Evolutionary conservation across 2,329 filamentous ascomycete species (phyloP).

Genomic region (Biscogniauxia mediterranea): DNA sequence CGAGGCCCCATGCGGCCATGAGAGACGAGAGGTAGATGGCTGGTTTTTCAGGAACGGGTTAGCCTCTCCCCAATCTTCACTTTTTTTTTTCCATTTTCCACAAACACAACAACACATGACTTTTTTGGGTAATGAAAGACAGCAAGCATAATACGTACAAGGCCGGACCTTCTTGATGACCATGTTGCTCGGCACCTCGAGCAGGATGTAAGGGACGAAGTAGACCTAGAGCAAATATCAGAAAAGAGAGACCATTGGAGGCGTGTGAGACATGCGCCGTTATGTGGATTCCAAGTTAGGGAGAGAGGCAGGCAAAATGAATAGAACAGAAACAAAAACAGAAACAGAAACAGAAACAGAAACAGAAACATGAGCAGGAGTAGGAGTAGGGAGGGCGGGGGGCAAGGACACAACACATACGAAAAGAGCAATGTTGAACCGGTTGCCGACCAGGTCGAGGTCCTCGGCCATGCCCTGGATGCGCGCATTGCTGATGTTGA

Average conservation of each 20-base stretch:
- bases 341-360: too few relatives aligned
- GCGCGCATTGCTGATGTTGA: slow-evolving; percentile 48
- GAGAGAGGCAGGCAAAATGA: too few relatives aligned
- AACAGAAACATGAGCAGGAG: too few relatives aligned
- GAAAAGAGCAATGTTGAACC: slow-evolving; percentile 44
- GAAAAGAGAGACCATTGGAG: background rate
- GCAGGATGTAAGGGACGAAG: slow-evolving; percentile 43
- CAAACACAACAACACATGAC: too few relatives aligned
- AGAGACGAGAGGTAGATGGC: slow-evolving; percentile 36
- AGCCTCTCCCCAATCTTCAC: background rate
- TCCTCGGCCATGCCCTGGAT: slow-evolving; percentile 44
- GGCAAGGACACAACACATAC: slow-evolving; percentile 17
- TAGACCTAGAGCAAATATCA: slow-evolving; percentile 23
- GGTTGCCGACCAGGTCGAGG: slow-evolving; percentile 39
- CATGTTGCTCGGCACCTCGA: slow-evolving; percentile 47
- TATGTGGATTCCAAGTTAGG: too few relatives aligned
- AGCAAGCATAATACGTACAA: slow-evolving; percentile 20
- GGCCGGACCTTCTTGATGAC: slow-evolving; percentile 43
- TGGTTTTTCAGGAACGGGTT: background rate
- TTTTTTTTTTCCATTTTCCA: too few relatives aligned
- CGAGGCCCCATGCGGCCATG: slow-evolving; percentile 45
- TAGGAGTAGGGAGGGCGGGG: slow-evolving; percentile 8
- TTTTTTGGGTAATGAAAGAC: background rate
- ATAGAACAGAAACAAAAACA: too few relatives aligned
- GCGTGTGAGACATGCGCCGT: too few relatives aligned